Evolutionary conservation across 2,329 filamentous ascomycete genomes (phyloP).

Genomic region (Cadophora gregata): DNA sequence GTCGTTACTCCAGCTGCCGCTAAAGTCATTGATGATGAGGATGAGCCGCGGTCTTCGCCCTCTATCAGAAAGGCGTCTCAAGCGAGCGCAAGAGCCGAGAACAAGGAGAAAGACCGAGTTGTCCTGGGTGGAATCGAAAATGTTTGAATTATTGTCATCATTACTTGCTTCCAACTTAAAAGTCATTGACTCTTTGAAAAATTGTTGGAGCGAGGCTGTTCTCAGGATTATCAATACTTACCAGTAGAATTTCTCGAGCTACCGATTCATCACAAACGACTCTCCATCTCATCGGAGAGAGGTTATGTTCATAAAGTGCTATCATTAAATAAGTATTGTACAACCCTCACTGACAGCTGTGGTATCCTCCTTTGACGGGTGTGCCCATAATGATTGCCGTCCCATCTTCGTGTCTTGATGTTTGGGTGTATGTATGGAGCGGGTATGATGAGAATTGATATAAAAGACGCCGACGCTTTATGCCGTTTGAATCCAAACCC

Average conservation of each 20-base stretch:
- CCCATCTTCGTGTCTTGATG: slow-evolving; percentile 20
- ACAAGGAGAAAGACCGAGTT: slow-evolving; percentile 32
- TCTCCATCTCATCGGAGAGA: not conserved
- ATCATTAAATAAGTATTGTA: slow-evolving; percentile 33
- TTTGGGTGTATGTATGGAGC: slow-evolving; percentile 29
- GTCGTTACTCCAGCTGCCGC: slow-evolving; percentile 54
- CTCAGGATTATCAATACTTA: slow-evolving; percentile 3
- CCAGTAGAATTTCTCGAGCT: not conserved
- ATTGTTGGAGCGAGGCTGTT: not conserved
- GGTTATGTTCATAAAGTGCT: slow-evolving; percentile 17
- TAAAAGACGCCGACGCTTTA: slow-evolving; percentile 39
- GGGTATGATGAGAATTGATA: slow-evolving; percentile 37
- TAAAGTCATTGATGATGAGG: slow-evolving; percentile 55
- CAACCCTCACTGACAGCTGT: slow-evolving; percentile 23
- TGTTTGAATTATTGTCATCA: slow-evolving; percentile 20
- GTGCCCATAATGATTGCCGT: slow-evolving; percentile 23
- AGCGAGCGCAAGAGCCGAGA: slow-evolving; percentile 27
- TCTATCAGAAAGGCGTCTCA: slow-evolving; percentile 37
- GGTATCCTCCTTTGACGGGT: slow-evolving; percentile 14
- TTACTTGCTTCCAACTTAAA: not conserved
- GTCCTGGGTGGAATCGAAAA: slow-evolving; percentile 39
- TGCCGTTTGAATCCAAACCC: slow-evolving; percentile 30
- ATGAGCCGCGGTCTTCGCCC: slow-evolving; percentile 49
- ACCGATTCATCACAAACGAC: not conserved
- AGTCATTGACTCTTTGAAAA: not conserved